phyloP scores from a whole-genome alignment of 192 early-diverging fungal species.

The Coemansia sp. region DNA sequence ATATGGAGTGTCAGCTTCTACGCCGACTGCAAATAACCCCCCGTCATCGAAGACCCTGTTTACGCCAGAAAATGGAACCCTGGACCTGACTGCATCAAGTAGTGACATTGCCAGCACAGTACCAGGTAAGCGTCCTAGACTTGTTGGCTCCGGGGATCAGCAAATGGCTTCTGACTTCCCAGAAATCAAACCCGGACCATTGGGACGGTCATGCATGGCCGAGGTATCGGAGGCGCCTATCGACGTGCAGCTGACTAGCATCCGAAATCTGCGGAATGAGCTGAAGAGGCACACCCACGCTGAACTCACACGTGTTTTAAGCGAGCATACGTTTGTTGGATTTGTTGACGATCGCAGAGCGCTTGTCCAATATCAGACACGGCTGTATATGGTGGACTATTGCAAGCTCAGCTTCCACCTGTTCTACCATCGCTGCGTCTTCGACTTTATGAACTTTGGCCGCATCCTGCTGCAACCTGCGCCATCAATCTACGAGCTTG shows the following conservation, averaged over 20 bases:
- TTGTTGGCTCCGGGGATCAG: neutral
- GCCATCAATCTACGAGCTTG: constrained; percentile 65
- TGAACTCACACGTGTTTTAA: constrained; percentile 76
- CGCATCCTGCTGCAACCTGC: constrained; percentile 63
- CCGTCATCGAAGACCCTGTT: neutral
- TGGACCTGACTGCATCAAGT: neutral
- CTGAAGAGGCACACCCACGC: constrained; percentile 50
- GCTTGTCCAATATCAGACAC: constrained; percentile 83
- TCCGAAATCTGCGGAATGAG: constrained; percentile 74
- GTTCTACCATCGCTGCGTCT: constrained; percentile 83
- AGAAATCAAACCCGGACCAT: constrained; percentile 1
- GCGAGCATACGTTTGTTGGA: constrained; percentile 86
- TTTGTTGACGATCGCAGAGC: constrained; percentile 77
- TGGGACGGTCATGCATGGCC: constrained; percentile 24
- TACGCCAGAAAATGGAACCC: neutral
- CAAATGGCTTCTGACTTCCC: neutral
- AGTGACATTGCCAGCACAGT: neutral
- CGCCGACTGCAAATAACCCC: neutral
- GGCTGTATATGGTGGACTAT: constrained; percentile 83
- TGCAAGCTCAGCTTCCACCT: constrained; percentile 76
- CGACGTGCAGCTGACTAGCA: constrained; percentile 79
- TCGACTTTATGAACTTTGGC: constrained; percentile 89
- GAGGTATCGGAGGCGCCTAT: constrained; percentile 52
- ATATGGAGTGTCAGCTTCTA: neutral
- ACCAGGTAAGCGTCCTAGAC: neutral